These are phyloP conservation scores for Zymoseptoria ardabiliae DNA, from an alignment of 2,329 filamentous ascomycete genomes.

Conservation along the genomic window DNA sequence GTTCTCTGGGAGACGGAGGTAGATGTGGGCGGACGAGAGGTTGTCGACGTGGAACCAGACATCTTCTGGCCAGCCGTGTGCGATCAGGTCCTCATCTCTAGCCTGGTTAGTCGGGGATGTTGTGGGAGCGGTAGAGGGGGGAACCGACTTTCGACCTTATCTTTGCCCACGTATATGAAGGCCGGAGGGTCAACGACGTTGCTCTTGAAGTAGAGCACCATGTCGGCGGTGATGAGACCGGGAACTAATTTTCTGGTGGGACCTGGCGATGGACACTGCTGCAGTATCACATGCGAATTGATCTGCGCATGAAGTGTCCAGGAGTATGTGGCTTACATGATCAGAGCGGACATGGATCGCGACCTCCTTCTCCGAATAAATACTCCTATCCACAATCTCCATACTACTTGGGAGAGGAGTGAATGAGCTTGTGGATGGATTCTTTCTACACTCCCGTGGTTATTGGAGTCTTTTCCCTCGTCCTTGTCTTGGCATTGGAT, in stretches of 20 bases:
- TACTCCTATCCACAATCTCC: neutral
- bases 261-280: neutral
- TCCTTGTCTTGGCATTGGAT: slow-evolving; percentile 33
- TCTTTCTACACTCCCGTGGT: neutral
- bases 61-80: slow-evolving; percentile 89
- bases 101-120: slow-evolving; percentile 23
- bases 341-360: neutral
- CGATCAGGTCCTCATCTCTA: slow-evolving; percentile 91
- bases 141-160: slow-evolving; percentile 93
- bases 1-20: slow-evolving; percentile 70
- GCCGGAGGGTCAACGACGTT: slow-evolving; percentile 73
- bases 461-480: slow-evolving; percentile 28
- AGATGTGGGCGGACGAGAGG: slow-evolving; percentile 91
- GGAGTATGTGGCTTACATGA: neutral
- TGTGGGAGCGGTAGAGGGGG: slow-evolving; percentile 1
- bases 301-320: neutral
- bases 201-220: slow-evolving; percentile 97
- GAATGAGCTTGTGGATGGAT: neutral
- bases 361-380: neutral
- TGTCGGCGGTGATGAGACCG: slow-evolving; percentile 30
- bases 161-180: slow-evolving; percentile 93
- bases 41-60: slow-evolving; percentile 99
- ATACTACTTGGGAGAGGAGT: neutral
- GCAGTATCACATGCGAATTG: slow-evolving; percentile 2
- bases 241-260: neutral